Evolutionary conservation across 352 stramenopile species (phyloP), one percentile per base, ranked within the genome.

Genomic region (Globisporangium camurandrum): DNA sequence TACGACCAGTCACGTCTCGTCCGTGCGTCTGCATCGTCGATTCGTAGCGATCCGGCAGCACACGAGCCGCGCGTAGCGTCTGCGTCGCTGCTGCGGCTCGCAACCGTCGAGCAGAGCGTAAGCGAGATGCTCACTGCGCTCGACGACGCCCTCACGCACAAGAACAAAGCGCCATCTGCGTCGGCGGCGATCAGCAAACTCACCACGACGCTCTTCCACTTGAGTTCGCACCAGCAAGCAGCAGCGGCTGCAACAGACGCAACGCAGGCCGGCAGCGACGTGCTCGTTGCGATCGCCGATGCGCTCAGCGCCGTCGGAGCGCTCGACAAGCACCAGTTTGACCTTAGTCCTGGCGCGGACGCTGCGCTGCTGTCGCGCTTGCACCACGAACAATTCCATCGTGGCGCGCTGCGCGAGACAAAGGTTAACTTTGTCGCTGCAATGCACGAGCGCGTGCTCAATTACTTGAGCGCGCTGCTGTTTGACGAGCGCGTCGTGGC

Each of bases 391-490:
- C 67, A 77, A 24, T 89, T 92, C 49, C 64, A 68, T 37, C 70
- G 80, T 16, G 67, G 71, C 11, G 62, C 77, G 5, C 56, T 92
- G 0, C 54, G 59, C 50, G 73, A 88, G 37, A 81, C 53, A 0
- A 76, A 71, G n/a, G 59, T 54, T 2, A 69, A 51, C 7, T 86
- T 85, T 20, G 19, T 65, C 27, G 27, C 65, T 4, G 38, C 56
- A 11, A 86, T 92, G 75, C 66, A 88, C 49, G 77, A 87, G 46
- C 61, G 62, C 34, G 44, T 88, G 38, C 60, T 92, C 2, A 51
- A 63, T 12, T 81, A 69, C 45, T 40, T 92, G 37, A 77, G 71
- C 30, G 84, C 77, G n/a, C 19, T 89, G 20, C 38, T 92, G 36
- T 88, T 89, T 31, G 78, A 88, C 44, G 60, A 57, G 31, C 50